Evolutionary conservation across 306 rosid species (phyloP).

Genomic region (Prosopis cineraria): DNA sequence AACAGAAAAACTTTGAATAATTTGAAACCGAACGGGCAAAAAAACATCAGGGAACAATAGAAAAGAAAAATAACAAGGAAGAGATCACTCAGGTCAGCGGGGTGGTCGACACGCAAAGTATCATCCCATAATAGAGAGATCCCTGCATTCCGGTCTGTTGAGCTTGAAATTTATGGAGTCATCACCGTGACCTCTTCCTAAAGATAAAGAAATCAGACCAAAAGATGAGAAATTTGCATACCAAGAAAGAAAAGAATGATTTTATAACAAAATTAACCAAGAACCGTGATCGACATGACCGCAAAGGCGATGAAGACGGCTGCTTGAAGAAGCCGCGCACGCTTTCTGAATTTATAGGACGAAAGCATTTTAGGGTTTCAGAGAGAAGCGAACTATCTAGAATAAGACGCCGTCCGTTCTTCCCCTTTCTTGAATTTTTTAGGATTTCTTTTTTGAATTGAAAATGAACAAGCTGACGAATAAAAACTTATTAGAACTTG

Average conservation of each 20-base stretch:
- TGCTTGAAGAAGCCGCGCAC: not conserved
- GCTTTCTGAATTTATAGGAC: not conserved
- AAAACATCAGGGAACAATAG: not conserved
- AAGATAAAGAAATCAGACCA: rapidly evolving
- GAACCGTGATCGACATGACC: no score
- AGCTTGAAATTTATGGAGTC: conserved; percentile 84
- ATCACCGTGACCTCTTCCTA: conserved; percentile 47
- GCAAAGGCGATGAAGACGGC: not conserved
- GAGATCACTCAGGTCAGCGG: conserved; percentile 91
- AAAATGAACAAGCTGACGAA: no score
- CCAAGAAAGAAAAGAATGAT: not conserved
- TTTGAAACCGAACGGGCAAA: not conserved
- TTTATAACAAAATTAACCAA: no score
- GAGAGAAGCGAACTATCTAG: not conserved
- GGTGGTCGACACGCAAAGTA: conserved; percentile 81
- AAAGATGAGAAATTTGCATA: not conserved
- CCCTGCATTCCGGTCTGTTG: conserved; percentile 98
- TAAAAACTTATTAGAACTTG: no score
- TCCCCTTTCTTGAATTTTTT: not conserved
- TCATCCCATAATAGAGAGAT: conserved; percentile 47
- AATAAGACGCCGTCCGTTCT: not conserved
- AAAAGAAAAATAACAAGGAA: not conserved
- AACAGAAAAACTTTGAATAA: not conserved
- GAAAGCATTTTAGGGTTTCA: not conserved
- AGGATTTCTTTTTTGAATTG: no score